Conservation (phyloP, 2,329 filamentous ascomycete genomes). For the Dactylella cylindrospora region DNA sequence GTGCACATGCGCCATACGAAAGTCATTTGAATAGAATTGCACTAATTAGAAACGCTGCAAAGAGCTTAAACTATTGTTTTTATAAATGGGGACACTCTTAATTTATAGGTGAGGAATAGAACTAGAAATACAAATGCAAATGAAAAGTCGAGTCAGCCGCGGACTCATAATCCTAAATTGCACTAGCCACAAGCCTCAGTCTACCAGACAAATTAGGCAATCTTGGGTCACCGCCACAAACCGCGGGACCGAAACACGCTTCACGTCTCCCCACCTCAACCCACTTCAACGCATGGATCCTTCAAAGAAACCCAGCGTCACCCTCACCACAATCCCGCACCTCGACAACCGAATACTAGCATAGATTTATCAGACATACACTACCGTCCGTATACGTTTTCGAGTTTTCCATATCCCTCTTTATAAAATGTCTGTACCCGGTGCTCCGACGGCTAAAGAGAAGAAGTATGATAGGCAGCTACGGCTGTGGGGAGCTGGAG, state of each 20-base stretch:
- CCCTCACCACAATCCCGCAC: not conserved
- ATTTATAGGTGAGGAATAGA: too few species aligned
- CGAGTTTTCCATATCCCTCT: not conserved
- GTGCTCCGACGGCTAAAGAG: slow-evolving; percentile 48
- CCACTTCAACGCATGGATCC: slow-evolving; percentile 30
- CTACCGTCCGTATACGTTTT: not conserved
- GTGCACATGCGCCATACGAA: too few species aligned
- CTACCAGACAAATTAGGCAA: too few species aligned
- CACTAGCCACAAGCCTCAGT: slow-evolving; percentile 16
- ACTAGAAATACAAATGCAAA: too few species aligned
- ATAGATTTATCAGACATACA: not conserved
- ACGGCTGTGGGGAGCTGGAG: slow-evolving; percentile 88
- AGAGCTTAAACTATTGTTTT: too few species aligned
- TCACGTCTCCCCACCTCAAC: slow-evolving; percentile 44
- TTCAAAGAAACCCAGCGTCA: not conserved
- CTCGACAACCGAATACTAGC: too few species aligned
- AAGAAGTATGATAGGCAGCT: slow-evolving; percentile 92
- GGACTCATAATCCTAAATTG: too few species aligned
- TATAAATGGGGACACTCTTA: too few species aligned
- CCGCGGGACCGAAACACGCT: slow-evolving; percentile 30
- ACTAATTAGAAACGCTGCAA: too few species aligned
- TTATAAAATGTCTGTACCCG: slow-evolving; percentile 31
- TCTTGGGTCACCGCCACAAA: slow-evolving; percentile 30
- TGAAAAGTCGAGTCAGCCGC: too few species aligned
- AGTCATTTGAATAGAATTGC: too few species aligned